A percentile compares a stretch with the other conserved stretches of the same genome.
phyloP scores from a whole-genome alignment of 306 rosid species.

The Quercus engelmannii region DNA sequence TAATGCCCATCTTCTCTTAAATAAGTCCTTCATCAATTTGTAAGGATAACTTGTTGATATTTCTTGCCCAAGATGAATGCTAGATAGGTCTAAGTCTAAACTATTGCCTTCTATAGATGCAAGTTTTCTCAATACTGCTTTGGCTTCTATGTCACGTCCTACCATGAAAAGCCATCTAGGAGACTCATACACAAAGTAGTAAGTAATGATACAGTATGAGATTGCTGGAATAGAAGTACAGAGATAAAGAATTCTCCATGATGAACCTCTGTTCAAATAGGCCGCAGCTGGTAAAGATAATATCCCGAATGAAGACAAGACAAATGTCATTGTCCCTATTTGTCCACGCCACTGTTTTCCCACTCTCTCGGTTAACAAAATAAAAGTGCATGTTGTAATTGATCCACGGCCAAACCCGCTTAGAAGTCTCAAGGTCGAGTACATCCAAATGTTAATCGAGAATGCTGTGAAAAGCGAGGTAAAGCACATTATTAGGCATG shows the following conservation, averaged over 20 bases:
- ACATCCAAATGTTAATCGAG: conserved; percentile 30
- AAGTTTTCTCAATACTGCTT: background rate
- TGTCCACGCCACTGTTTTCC: no score
- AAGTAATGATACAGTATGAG: background rate
- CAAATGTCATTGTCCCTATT: no score
- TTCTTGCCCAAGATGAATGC: conserved; percentile 4
- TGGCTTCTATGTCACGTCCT: background rate
- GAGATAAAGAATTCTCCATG: conserved; percentile 23
- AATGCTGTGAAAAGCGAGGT: background rate
- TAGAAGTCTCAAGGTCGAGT: conserved; percentile 28
- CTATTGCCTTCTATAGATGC: background rate
- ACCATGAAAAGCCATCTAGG: conserved; percentile 29
- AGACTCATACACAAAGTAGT: conserved; percentile 17
- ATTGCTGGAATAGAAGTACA: conserved; percentile 31
- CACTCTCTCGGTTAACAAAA: no score
- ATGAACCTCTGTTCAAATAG: conserved; percentile 17
- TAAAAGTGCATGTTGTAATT: background rate
- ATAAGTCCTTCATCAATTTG: no score
- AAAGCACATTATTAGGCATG: conserved; percentile 26
- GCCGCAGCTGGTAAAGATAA: conserved; percentile 7
- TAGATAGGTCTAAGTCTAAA: background rate
- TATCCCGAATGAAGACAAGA: no score
- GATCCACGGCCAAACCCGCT: conserved; percentile 27
- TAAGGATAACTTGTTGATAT: no score
- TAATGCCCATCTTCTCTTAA: background rate